Conservation (phyloP, 495 filamentous ascomycete species). For the Lepraria neglecta region DNA sequence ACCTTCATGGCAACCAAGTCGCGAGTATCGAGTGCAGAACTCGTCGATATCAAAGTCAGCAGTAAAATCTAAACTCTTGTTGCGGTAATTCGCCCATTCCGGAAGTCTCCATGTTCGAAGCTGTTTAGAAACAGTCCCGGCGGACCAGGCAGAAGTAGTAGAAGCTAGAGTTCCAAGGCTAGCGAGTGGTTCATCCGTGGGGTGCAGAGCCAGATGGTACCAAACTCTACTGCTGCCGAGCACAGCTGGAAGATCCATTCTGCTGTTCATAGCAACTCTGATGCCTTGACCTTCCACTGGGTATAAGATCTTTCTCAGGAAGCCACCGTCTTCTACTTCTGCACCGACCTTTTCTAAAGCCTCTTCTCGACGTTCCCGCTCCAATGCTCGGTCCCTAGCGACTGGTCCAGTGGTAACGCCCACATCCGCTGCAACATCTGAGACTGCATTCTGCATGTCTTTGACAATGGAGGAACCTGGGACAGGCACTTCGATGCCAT, state of each 20-base stretch:
- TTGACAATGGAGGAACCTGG: slow-evolving; percentile 71
- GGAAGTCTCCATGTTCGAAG: slow-evolving; percentile 86
- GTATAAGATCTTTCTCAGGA: slow-evolving; percentile 76
- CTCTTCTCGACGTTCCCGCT: slow-evolving; percentile 72
- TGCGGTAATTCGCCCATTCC: slow-evolving; percentile 92
- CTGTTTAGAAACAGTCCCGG: slow-evolving; percentile 84
- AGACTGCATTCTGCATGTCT: slow-evolving; percentile 76
- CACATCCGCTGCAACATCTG: slow-evolving; percentile 73
- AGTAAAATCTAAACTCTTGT: slow-evolving; percentile 91
- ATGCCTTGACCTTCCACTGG: slow-evolving; percentile 70
- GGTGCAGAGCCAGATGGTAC: slow-evolving; percentile 91
- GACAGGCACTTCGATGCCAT: slow-evolving; percentile 67
- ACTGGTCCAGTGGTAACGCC: slow-evolving; percentile 62
- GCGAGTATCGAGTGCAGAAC: slow-evolving; percentile 72
- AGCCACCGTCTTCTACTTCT: slow-evolving; percentile 75
- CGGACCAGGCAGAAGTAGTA: slow-evolving; percentile 73
- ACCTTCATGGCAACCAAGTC: slow-evolving; percentile 82
- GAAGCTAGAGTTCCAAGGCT: slow-evolving; percentile 56
- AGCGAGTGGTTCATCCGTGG: slow-evolving; percentile 76
- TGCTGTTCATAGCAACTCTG: slow-evolving; percentile 62
- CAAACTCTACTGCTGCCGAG: slow-evolving; percentile 81
- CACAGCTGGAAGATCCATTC: slow-evolving; percentile 62
- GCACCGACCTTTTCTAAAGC: slow-evolving; percentile 79
- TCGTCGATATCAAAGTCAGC: slow-evolving; percentile 94
- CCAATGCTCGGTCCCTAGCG: slow-evolving; percentile 65